A percentile compares a stretch with the other conserved stretches of the same genome.
Conservation (phyloP, 805 yeast species). For the Zygoascus biomembranicola region DNA sequence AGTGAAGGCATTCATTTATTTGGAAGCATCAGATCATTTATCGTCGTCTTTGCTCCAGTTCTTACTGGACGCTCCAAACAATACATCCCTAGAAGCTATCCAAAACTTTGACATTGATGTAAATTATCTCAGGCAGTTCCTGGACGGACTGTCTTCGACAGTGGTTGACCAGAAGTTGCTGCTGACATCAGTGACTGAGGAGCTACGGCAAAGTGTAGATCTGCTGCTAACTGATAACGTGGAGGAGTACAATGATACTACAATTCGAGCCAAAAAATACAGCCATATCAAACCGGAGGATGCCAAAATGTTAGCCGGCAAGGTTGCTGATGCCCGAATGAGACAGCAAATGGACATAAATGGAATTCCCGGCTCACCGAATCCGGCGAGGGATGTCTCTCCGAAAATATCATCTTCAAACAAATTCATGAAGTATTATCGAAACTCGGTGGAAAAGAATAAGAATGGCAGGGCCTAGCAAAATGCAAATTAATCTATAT, state of each 20-base stretch:
- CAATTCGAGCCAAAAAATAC: conserved; percentile 52
- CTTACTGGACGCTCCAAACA: conserved; percentile 42
- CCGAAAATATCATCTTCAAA: conserved; percentile 1
- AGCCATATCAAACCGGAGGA: conserved; percentile 68
- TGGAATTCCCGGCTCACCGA: not conserved
- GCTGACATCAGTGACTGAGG: conserved; percentile 68
- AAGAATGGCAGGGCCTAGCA: not conserved
- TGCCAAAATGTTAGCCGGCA: conserved; percentile 53
- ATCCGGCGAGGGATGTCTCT: not conserved
- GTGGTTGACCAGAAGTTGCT: conserved; percentile 31
- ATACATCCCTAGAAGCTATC: conserved; percentile 53
- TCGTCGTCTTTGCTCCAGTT: conserved; percentile 60
- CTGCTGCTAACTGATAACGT: conserved; percentile 53
- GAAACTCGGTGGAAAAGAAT: conserved; percentile 11
- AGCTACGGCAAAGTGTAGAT: conserved; percentile 71
- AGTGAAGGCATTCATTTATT: conserved; percentile 69
- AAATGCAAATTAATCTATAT: no score
- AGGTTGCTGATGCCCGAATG: conserved; percentile 24
- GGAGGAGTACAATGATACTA: conserved; percentile 51
- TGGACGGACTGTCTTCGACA: conserved; percentile 25
- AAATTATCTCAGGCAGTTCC: conserved; percentile 54
- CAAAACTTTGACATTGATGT: conserved; percentile 74
- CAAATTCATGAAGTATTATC: conserved; percentile 14
- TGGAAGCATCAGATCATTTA: conserved; percentile 80
- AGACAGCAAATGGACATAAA: conserved; percentile 3